A percentile compares a stretch with the other conserved stretches of the same genome.
Conservation (phyloP, 345 rosid genomes). For the Populus alba region DNA sequence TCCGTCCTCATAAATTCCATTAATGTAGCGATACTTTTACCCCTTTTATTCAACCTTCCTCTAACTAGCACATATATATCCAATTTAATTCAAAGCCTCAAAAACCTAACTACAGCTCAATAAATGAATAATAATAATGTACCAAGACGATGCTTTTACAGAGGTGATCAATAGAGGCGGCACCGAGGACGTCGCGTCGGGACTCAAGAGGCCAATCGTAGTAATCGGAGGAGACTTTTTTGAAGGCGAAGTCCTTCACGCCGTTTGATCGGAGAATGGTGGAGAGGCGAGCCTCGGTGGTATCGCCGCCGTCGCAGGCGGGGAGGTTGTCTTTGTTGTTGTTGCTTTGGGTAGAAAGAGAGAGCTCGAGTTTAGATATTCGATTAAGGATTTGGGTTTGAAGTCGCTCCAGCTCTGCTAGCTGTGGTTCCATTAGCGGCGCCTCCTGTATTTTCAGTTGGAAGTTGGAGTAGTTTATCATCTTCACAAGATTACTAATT, state of each 20-base stretch:
- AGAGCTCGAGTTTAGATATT: slow-evolving; percentile 48
- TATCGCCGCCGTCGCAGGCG: slow-evolving; percentile 17
- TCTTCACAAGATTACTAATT: no score
- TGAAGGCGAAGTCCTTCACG: slow-evolving; percentile 56
- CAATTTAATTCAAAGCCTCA: not conserved
- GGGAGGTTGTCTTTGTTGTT: slow-evolving; percentile 9
- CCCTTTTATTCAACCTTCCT: not conserved
- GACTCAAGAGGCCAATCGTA: slow-evolving; percentile 73
- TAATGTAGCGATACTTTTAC: not conserved
- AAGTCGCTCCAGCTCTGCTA: slow-evolving; percentile 55
- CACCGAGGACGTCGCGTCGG: slow-evolving; percentile 65
- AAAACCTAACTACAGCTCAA: not conserved
- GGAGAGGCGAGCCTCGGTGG: slow-evolving; percentile 62
- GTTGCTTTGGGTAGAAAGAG: slow-evolving; percentile 27
- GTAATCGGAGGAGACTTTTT: slow-evolving; percentile 59
- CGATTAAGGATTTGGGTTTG: slow-evolving; percentile 53
- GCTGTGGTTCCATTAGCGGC: slow-evolving; percentile 39
- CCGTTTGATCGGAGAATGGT: slow-evolving; percentile 54
- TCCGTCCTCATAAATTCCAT: not conserved
- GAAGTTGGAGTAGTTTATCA: no score
- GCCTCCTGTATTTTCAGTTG: not conserved
- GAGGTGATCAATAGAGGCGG: slow-evolving; percentile 74
- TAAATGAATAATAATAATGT: not conserved
- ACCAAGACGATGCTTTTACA: slow-evolving; percentile 97
- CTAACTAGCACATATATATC: not conserved